Evolutionary conservation across 2,329 filamentous ascomycete species (phyloP), one percentile per base, ranked within the genome.

Genomic region (Ophioceras dolichostomum): DNA sequence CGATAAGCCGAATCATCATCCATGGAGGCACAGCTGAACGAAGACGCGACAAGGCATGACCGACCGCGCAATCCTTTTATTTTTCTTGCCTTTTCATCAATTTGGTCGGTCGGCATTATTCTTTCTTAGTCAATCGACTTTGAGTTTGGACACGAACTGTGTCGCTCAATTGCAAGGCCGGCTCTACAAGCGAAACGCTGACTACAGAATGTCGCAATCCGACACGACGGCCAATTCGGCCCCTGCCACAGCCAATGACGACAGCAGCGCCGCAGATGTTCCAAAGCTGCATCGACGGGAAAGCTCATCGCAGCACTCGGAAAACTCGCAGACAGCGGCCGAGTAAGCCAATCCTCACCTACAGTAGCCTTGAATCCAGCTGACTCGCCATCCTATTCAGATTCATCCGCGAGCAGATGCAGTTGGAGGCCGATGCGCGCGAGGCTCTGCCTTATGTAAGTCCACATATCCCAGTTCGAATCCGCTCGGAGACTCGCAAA

Each of bases 401-500:
- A 20, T 96, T 93, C 55, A 86, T 98, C 47, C 77, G 85, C 49
- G 79, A 78, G 39, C 91, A 98, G 56, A 79, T 95, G 53, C 78
- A 81, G 47, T 79, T 98, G 37, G 91, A 98, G 61, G 85, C 84
- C 16, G 91, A 98, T 62, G 91, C 91, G 33, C 86, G 88, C 49
- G 89, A 98, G 67, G 84, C 84, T 43, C 72, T 98, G 6, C 91
- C 91, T 46, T 98, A 94, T 56, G 86, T 93, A 64, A 51, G 76
- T 28, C n/a, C 24, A 27, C 24, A 27, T n/a, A 27, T 27, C 24
- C 13, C 7, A 14, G 13, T 30, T 5, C 28, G n/a, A n/a, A 7
- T 5, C 28, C 17, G 28, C 28, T n/a, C 13, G 13, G 7, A n/a
- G 13, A 13, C 28, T 5, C 13, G 28, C 28, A 14, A n/a, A 30